Evolutionary conservation across 306 rosid genomes (phyloP).

Genomic region (Boehmeria nivea): DNA sequence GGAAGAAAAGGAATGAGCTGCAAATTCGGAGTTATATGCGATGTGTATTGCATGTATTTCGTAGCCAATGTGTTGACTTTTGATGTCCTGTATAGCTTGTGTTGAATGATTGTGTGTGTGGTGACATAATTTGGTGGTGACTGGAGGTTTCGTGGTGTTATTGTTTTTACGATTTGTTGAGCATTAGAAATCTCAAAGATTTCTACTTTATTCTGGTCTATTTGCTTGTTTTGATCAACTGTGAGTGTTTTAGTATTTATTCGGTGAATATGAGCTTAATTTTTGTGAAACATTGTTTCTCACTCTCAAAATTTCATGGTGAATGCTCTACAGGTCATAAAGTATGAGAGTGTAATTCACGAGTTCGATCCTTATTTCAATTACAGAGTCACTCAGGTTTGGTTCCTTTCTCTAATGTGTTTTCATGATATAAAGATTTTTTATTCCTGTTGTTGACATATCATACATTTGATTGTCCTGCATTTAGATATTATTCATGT

Average conservation of each 20-base stretch:
- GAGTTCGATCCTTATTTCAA: constrained; percentile 98
- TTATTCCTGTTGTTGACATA: neutral
- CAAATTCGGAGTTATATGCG: neutral
- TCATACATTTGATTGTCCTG: constrained; percentile 7
- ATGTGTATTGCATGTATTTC: neutral
- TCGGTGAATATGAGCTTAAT: neutral
- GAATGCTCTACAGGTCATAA: constrained; percentile 70
- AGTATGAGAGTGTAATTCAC: constrained; percentile 96
- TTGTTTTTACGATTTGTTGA: neutral
- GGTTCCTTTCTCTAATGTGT: constrained; percentile 25
- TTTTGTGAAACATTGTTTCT: neutral
- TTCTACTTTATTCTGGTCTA: neutral
- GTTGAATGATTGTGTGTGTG: neutral
- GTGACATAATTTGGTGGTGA: no score
- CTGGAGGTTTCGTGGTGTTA: neutral
- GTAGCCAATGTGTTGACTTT: no score
- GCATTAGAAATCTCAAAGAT: neutral
- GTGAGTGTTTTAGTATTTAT: neutral
- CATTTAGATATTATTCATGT: neutral
- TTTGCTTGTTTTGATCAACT: neutral
- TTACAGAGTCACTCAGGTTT: constrained; percentile 97
- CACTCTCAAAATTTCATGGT: constrained; percentile 12
- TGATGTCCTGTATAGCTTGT: neutral
- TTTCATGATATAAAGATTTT: neutral
- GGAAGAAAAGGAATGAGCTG: neutral